Base-by-base conservation (phyloP, 441 rosid species). In the Aquilaria agallochum region DNA sequence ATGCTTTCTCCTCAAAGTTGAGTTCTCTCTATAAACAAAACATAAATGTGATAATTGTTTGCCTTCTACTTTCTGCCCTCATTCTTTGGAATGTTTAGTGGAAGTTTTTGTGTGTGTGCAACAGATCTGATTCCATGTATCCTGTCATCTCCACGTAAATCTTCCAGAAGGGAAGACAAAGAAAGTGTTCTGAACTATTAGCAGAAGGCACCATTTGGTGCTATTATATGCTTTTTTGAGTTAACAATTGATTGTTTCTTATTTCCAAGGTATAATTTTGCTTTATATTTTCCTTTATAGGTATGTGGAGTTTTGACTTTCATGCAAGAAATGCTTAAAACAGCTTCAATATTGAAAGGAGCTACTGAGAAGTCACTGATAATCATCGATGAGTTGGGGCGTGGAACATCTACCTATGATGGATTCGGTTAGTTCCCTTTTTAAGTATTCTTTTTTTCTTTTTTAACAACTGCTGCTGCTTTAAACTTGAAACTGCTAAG, bases 251-350 rank as follows among this genome's bases (percentile, higher is more conserved):
- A 20, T 1, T 20, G 27, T 20, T 59, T 34, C 51, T 31, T 27
- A 32, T 13, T 46, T 27, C 56, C 32, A 50, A 73, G 49, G 61
- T 49, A 62, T 47, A 58, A 40, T 44, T 40, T 50, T 69, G 12
- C 55, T 32, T 68, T 65, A 55, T 65, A 2, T 14, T 31, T 61
- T 72, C 62, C 36, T 69, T 15, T 76, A 50, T 70, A 95, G 99
- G 75, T 90, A 47, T 97, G 88, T 6, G 99, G 98, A 64, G 97
- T 95, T 66, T 89, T 94, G 68, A 89, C 96, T 53, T 89, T 89
- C 71, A 89, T 87, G 96, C 96, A 89, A 87, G 96, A 89, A 79
- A 89, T 89, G 96, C 98, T 95, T 71, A 98, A 95, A 76, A 92
- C 97, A 12, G 96, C 98, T 62, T 92, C 99, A 14, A 90, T 95